A percentile compares a stretch with the other conserved stretches of the same genome.
phyloP scores from a whole-genome alignment of 371 early-diverging fungal genomes.

The Smittium culicis region DNA sequence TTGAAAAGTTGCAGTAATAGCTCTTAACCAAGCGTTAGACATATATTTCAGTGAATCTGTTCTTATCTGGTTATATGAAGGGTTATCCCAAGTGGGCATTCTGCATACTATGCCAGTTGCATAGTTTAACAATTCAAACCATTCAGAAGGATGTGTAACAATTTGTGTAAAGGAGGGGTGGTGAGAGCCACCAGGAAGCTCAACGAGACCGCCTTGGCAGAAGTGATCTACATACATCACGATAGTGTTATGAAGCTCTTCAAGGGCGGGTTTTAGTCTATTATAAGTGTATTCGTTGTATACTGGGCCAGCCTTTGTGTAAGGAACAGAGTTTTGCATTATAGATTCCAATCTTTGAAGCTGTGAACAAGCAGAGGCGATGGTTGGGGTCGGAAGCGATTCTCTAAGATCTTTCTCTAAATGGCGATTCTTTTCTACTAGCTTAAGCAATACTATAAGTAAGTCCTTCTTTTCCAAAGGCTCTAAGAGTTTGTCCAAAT shows the following conservation, averaged over 20 bases:
- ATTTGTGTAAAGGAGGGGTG: constrained; percentile 7
- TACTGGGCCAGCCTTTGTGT: constrained; percentile 60
- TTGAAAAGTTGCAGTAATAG: constrained; percentile 50
- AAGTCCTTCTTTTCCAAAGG: constrained; percentile 61
- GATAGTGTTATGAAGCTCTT: constrained; percentile 61
- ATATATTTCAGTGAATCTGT: constrained; percentile 53
- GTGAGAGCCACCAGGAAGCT: background rate
- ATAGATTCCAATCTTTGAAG: constrained; percentile 53
- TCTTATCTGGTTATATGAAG: constrained; percentile 48
- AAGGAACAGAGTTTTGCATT: constrained; percentile 66
- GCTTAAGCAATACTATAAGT: constrained; percentile 47
- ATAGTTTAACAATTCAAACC: constrained; percentile 63
- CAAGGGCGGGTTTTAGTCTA: constrained; percentile 59
- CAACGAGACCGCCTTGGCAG: constrained; percentile 41
- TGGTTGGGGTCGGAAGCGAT: constrained; percentile 75
- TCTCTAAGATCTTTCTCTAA: constrained; percentile 53
- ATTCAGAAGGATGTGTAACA: constrained; percentile 30
- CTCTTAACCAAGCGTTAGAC: constrained; percentile 59
- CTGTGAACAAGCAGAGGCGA: constrained; percentile 52
- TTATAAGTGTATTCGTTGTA: constrained; percentile 79
- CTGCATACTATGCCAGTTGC: constrained; percentile 59
- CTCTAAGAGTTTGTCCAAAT: constrained; percentile 37
- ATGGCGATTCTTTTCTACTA: constrained; percentile 56
- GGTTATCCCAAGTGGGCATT: constrained; percentile 68
- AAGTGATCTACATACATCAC: constrained; percentile 76